Conservation (phyloP, 805 yeast genomes). For the Saccharomycopsis sp. region DNA sequence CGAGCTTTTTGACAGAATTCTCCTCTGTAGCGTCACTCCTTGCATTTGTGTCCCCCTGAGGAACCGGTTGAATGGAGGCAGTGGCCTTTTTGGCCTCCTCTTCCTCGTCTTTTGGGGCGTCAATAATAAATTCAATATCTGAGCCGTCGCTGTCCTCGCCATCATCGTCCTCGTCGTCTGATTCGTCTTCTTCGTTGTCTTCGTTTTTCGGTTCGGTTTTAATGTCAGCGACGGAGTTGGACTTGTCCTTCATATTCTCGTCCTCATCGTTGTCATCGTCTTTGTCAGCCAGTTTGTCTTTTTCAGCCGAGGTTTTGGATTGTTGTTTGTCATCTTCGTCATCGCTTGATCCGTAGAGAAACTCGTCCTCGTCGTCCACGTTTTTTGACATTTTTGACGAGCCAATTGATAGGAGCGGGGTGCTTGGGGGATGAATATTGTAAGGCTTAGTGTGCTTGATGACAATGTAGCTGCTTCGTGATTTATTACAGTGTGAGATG, state of each 20-base stretch:
- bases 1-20: background rate
- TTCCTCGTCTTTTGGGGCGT: slow-evolving; percentile 26
- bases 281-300: slow-evolving; percentile 25
- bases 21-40: background rate
- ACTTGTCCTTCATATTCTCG: slow-evolving; percentile 37
- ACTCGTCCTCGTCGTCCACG: slow-evolving; percentile 31
- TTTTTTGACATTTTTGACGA: slow-evolving; percentile 28
- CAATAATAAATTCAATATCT: slow-evolving; percentile 80
- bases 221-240: slow-evolving; percentile 38
- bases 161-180: slow-evolving; percentile 39
- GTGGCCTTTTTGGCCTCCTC: slow-evolving; percentile 18
- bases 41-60: slow-evolving; percentile 25
- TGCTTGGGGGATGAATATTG: too few relatives aligned
- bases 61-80: slow-evolving; percentile 23
- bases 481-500: too few relatives aligned
- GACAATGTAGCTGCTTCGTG: too few relatives aligned
- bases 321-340: slow-evolving; percentile 25
- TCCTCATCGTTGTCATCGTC: slow-evolving; percentile 24
- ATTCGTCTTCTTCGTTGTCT: slow-evolving; percentile 29
- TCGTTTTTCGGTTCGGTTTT: slow-evolving; percentile 30
- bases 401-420: too few relatives aligned
- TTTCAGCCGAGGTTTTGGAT: slow-evolving; percentile 21
- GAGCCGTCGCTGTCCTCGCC: slow-evolving; percentile 51
- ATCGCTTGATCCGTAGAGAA: slow-evolving; percentile 30
- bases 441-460: too few relatives aligned